phyloP scores from a whole-genome alignment of 2,329 filamentous ascomycete genomes.

The Colletotrichum tofieldiae region DNA sequence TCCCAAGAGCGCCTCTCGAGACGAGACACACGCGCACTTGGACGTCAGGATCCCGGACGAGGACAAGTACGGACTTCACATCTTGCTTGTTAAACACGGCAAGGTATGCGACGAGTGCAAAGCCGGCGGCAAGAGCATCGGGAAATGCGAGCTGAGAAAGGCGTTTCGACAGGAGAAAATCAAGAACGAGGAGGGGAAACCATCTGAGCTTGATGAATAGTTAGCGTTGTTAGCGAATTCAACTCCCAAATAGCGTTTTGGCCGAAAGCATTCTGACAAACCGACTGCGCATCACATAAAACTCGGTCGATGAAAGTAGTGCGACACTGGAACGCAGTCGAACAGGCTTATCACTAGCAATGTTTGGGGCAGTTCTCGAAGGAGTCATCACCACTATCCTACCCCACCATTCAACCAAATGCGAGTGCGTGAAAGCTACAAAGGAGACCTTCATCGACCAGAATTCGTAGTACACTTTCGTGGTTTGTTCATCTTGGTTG shows the following conservation, averaged over 20 bases:
- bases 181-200: constrained; percentile 42
- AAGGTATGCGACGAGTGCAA: constrained; percentile 62
- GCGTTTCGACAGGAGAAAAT: constrained; percentile 53
- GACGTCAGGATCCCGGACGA: constrained; percentile 63
- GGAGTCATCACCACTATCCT: neutral
- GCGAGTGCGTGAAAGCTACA: neutral
- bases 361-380: neutral
- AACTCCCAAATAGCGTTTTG: neutral
- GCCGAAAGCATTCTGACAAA: too few relatives aligned
- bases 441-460: neutral
- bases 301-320: too few relatives aligned
- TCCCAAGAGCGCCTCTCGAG: constrained; percentile 57
- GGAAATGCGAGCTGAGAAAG: constrained; percentile 59
- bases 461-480: neutral
- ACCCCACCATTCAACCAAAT: neutral
- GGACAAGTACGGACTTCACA: constrained; percentile 66
- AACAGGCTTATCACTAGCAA: neutral
- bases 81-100: constrained; percentile 65
- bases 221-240: neutral
- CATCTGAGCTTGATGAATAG: constrained; percentile 13
- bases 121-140: constrained; percentile 58
- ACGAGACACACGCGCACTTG: constrained; percentile 66
- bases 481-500: too few relatives aligned
- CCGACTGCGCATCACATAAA: neutral
- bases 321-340: neutral